Evolutionary conservation across 306 rosid species (phyloP), one percentile per base, ranked within the genome.

Genomic region (Trichosanthes cucumerina): DNA sequence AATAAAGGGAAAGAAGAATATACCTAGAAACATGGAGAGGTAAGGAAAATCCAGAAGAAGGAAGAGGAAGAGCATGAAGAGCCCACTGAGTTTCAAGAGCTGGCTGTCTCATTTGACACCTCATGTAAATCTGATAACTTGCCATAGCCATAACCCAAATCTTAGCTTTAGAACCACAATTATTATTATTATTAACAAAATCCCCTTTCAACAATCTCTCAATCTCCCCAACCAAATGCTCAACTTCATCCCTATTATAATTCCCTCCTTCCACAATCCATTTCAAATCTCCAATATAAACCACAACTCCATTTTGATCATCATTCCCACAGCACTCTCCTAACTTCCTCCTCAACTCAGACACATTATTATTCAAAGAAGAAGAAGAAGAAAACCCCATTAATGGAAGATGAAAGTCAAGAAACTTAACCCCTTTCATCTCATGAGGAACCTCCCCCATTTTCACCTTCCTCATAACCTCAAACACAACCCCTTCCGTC

Each of bases 31-130:
- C 19, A 56, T 50, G 60, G 65, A 66, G 77, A 24, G 65, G 13
- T 38, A 79, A 66, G 23, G 38, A 46, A 33, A 66, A 33, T 14
- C 66, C 59, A 34, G 76, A 31, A 21, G 81, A 70, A 16, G 81
- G 77, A 52, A 79, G 13, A 33, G 76, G 46, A 66, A 79, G 18
- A 21, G 77, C 76, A 46, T 50, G 75, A 36, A 79, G 81, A 31
- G 50, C 36, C 81, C 81, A 79, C 12, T 58, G 50, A 19, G 59
- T 62, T 59, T 78, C 80, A 31, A 63, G 80, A 47, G 80, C 24
- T 31, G 80, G 80, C 24, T 44, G 16, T n/a, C 74, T 64, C 58
- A 59, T 78, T 78, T 78, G 69, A n/a, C 80, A 78, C 23, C 41
- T 78, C 80, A 78, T 78, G 46, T 78, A 78, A 18, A 33, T 19